Evolutionary conservation across 2,329 filamentous ascomycete genomes (phyloP), one percentile per base, ranked within the genome.

Genomic region (Endothia cerciana): DNA sequence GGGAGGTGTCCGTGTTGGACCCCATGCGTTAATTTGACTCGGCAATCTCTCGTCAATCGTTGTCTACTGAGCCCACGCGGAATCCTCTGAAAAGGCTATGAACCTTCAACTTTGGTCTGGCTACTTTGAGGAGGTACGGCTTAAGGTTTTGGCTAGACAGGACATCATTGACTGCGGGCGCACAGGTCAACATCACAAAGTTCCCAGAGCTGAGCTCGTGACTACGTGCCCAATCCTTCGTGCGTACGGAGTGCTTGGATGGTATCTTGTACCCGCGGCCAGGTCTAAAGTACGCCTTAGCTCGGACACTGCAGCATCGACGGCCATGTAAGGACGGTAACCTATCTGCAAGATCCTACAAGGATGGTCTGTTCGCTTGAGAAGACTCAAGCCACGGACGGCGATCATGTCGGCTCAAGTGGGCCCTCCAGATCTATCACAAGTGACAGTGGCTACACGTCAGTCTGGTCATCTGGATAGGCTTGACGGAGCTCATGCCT

Each of bases 381-480:
- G 53, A 47, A 25, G 36, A 59, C 57, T 43, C 64, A 68, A 65
- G 62, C 60, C 53, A 65, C 22, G 53, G 38, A 49, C 49, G 66
- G 41, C 57, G 63, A 61, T 65, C 66, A 58, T 25, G 33, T 55
- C 53, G 60, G 43, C 40, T 55, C 43, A 60, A 49, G 60, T 53
- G 60, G 57, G 55, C 40, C 61, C 40, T 33, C 49, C 51, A 65
- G 49, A 68, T 66, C 41, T 41, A 51, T 68, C 66, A 68, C 55
- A 66, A 36, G 64, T 58, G 60, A 66, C 59, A 65, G 22, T 59
- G 65, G 38, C 60, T 60, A 68, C 47, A 65, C 60, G 55, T 30
- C 30, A 47, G 10, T 22, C n/a, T 41, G 19, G 25, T 28, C 33
- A 22, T 22, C 40, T 56, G 17, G 40, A 33, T n/a, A 62, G 49